Evolutionary conservation across 768 basidiomycete species (phyloP).

Genomic region (Galerina sulciceps): DNA sequence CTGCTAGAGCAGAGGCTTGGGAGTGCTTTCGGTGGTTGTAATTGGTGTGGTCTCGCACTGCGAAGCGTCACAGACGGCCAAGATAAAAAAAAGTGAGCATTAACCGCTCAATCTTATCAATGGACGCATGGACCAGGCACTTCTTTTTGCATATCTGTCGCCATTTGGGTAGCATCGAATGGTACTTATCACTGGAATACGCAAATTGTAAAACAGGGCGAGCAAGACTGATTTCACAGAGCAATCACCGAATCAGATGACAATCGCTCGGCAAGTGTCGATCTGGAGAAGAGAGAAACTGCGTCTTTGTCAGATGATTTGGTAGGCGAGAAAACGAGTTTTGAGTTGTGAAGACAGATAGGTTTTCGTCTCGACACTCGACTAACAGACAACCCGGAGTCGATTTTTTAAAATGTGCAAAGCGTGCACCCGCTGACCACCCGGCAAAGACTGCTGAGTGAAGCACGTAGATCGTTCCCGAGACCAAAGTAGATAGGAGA

Average conservation of each 20-base stretch:
- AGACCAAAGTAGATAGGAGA: constrained; percentile 11
- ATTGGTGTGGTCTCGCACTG: not conserved
- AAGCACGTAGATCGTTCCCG: not conserved
- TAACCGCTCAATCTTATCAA: not conserved
- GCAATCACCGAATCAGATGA: not conserved
- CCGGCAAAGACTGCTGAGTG: too few species aligned
- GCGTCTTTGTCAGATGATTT: constrained; percentile 4
- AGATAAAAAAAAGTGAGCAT: not conserved
- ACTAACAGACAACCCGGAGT: constrained; percentile 1
- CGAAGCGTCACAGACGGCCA: not conserved
- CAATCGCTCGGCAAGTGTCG: too few species aligned
- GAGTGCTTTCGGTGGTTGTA: not conserved
- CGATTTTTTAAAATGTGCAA: not conserved
- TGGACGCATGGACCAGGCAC: constrained; percentile 1
- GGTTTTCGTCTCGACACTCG: not conserved
- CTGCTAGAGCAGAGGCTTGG: not conserved
- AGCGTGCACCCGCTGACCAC: not conserved
- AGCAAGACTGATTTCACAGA: not conserved
- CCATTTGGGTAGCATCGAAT: not conserved
- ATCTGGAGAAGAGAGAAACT: not conserved
- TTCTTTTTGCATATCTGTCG: constrained; percentile 4
- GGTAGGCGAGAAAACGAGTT: not conserved
- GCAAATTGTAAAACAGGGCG: not conserved
- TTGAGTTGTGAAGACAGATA: not conserved
- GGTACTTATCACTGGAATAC: too few species aligned